These are phyloP conservation scores for Oryza glumipatula DNA, from an alignment of 176 grass and related monocot species.

Conservation along the genomic window DNA sequence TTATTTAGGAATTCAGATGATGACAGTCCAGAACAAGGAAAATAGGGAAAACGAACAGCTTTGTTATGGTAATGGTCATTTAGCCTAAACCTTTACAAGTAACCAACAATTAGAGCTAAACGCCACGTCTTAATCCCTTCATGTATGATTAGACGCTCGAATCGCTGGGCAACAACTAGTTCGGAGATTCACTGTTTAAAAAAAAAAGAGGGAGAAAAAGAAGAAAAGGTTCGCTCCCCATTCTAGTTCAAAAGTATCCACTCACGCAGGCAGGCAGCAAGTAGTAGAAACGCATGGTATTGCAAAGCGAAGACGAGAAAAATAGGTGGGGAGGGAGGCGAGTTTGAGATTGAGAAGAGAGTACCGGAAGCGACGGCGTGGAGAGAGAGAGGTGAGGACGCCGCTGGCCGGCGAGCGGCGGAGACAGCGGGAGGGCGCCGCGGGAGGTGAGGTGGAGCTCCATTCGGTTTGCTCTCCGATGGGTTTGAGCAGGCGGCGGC, in stretches of 20 bases:
- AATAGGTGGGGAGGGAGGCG: neutral
- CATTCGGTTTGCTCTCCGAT: conserved; percentile 29
- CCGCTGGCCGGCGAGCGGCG: neutral
- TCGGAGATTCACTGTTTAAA: too few relatives aligned
- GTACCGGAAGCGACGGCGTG: conserved; percentile 33
- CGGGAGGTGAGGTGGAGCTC: conserved; percentile 37
- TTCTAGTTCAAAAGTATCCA: neutral
- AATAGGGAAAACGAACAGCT: neutral
- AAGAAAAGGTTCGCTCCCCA: neutral
- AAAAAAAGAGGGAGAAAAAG: neutral
- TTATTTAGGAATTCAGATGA: neutral
- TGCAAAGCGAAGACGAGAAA: neutral
- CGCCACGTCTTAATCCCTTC: too few relatives aligned
- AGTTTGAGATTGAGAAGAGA: too few relatives aligned
- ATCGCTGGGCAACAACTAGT: too few relatives aligned
- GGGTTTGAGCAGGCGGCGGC: neutral
- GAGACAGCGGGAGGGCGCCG: neutral
- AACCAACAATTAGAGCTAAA: too few relatives aligned
- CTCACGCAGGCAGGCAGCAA: too few relatives aligned
- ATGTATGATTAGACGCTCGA: too few relatives aligned
- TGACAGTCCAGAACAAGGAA: too few relatives aligned
- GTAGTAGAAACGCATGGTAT: too few relatives aligned
- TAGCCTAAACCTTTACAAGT: too few relatives aligned
- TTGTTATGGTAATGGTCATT: neutral
- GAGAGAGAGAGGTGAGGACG: neutral